Percentiles rank a stretch among this genome's conserved stretches.
Conservation (phyloP, 352 stramenopile species). For the Plasmopara viticola region DNA sequence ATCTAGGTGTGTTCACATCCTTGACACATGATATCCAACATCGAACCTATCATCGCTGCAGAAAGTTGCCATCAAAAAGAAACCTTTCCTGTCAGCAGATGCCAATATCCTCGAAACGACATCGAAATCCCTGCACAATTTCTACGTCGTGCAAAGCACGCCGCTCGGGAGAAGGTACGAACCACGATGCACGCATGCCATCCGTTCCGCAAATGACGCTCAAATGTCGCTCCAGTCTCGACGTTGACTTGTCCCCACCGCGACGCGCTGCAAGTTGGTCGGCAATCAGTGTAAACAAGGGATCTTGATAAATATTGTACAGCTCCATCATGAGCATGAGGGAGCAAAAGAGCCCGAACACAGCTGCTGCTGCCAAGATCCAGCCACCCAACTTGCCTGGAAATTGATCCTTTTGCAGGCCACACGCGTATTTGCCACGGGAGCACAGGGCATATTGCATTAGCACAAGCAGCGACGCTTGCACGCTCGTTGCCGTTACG, state of each 20-base stretch:
- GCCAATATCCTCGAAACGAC: conserved; percentile 7
- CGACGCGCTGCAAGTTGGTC: conserved; percentile 46
- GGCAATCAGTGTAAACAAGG: conserved; percentile 43
- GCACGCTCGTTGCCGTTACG: conserved; percentile 48
- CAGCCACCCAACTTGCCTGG: conserved; percentile 60
- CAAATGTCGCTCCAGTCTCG: conserved; percentile 54
- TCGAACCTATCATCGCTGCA: too few relatives aligned
- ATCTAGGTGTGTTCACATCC: too few relatives aligned
- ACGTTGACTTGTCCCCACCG: conserved; percentile 55
- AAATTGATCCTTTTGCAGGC: conserved; percentile 49
- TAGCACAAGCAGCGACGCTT: conserved; percentile 47
- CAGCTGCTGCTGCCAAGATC: conserved; percentile 53
- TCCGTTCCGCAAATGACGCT: conserved; percentile 77
- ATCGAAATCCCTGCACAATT: conserved; percentile 55
- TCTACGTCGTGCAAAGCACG: conserved; percentile 48
- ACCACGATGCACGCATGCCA: conserved; percentile 55
- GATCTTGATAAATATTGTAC: conserved; percentile 64
- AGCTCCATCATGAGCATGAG: conserved; percentile 79
- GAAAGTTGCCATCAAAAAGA: too few relatives aligned
- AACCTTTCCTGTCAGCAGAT: too few relatives aligned
- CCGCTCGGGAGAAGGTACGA: conserved; percentile 42
- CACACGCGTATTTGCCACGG: conserved; percentile 38
- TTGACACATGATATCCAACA: too few relatives aligned
- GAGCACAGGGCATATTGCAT: conserved; percentile 45
- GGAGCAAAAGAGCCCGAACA: conserved; percentile 72